Evolutionary conservation across 208 protist genomes (phyloP).

Genomic region (Leishmania major): DNA sequence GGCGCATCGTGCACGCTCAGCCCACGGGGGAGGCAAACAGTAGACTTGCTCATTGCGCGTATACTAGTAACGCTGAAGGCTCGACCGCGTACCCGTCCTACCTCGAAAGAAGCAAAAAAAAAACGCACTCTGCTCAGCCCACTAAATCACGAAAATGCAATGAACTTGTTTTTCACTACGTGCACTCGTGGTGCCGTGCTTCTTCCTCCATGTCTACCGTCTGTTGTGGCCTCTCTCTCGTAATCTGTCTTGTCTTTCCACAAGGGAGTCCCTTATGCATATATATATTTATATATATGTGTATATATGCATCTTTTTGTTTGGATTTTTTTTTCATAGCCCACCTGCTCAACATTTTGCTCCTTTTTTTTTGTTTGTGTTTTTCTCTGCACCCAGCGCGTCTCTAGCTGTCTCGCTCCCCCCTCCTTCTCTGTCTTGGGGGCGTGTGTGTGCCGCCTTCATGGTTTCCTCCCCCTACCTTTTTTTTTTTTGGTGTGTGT

Average conservation of each 20-base stretch:
- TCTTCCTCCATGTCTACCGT: background rate
- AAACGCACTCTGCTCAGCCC: background rate
- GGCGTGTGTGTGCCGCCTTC: background rate
- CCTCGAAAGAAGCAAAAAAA: background rate
- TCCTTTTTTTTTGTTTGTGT: background rate
- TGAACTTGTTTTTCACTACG: background rate
- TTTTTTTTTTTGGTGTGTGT: background rate
- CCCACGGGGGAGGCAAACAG: background rate
- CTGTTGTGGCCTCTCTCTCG: background rate
- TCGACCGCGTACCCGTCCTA: background rate
- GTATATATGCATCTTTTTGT: background rate
- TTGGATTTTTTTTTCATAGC: background rate
- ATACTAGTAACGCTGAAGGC: background rate
- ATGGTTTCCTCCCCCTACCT: background rate
- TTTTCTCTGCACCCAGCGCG: background rate
- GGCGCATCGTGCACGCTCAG: background rate
- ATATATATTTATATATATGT: background rate
- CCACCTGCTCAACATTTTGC: background rate
- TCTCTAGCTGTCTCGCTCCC: background rate
- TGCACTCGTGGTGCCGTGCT: background rate
- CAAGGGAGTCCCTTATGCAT: background rate
- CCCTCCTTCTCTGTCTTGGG: conserved; percentile 1
- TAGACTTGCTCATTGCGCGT: background rate
- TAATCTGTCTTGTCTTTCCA: background rate
- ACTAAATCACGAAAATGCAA: background rate